These are phyloP conservation scores for Fusarium siculi DNA, from an alignment of 2,329 filamentous ascomycete genomes.

Conservation along the genomic window DNA sequence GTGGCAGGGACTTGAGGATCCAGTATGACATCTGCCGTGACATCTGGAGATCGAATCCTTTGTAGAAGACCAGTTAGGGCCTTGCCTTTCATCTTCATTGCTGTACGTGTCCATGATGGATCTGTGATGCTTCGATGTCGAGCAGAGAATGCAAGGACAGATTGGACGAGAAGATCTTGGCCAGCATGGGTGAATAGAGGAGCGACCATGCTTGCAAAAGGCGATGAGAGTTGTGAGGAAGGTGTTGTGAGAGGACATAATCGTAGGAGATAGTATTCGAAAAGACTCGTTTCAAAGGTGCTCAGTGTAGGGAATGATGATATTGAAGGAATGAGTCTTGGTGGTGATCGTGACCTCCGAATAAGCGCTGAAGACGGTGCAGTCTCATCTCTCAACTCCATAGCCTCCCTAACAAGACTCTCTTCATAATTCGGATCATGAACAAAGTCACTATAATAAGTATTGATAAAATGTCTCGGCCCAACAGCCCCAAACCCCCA, in stretches of 20 bases:
- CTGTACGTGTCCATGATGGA: constrained; percentile 20
- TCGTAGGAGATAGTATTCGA: constrained; percentile 37
- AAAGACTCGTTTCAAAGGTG: constrained; percentile 17
- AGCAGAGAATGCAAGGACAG: constrained; percentile 36
- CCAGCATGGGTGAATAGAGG: constrained; percentile 37
- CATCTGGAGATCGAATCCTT: constrained; percentile 20
- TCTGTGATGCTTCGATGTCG: constrained; percentile 36
- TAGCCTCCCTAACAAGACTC: constrained; percentile 21
- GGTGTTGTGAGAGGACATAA: constrained; percentile 40
- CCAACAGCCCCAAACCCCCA: background rate
- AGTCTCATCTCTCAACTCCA: constrained; percentile 16
- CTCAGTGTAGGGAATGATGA: constrained; percentile 23
- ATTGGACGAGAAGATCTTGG: constrained; percentile 30
- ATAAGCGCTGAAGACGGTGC: background rate
- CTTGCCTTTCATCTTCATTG: constrained; percentile 38
- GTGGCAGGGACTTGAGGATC: constrained; percentile 36
- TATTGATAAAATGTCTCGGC: constrained; percentile 35
- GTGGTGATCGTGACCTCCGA: background rate
- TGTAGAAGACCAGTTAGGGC: background rate
- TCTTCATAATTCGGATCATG: constrained; percentile 22
- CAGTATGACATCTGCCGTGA: constrained; percentile 24
- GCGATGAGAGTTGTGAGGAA: constrained; percentile 23
- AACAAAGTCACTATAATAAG: constrained; percentile 32
- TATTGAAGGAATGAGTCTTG: constrained; percentile 4
- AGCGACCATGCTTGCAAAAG: constrained; percentile 33